Conservation (phyloP, 768 basidiomycete genomes). For the Nidularia pulvinata region DNA sequence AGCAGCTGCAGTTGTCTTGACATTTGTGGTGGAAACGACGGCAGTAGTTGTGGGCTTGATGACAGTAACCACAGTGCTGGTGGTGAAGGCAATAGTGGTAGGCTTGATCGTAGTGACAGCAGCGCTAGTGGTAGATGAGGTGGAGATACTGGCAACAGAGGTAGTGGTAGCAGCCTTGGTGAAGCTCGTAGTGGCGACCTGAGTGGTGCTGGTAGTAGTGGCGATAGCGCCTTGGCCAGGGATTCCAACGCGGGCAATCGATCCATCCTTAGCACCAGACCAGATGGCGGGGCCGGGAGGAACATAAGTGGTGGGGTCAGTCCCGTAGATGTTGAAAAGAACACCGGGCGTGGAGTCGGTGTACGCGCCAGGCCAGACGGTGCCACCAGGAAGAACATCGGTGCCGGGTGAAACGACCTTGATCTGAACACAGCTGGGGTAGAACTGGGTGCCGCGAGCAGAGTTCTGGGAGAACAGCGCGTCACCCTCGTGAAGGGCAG, state of each 20-base stretch:
- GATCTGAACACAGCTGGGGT: slow-evolving; percentile 48
- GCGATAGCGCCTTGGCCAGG: slow-evolving; percentile 3
- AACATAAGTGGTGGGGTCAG: slow-evolving; percentile 18
- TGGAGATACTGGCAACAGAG: not conserved
- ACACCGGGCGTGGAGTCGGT: slow-evolving; percentile 26
- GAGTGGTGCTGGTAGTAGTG: not conserved
- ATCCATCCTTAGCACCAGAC: slow-evolving; percentile 23
- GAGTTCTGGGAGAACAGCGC: slow-evolving; percentile 21
- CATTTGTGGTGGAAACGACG: not conserved
- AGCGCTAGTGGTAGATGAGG: not conserved
- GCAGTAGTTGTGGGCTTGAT: not conserved
- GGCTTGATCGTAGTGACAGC: not conserved
- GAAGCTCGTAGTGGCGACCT: not conserved
- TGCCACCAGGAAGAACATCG: slow-evolving; percentile 19
- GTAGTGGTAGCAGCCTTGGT: not conserved
- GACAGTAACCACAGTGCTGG: not conserved
- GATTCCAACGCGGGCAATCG: slow-evolving; percentile 14
- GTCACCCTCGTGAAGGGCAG: slow-evolving; percentile 29
- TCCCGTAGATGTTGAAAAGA: slow-evolving; percentile 25
- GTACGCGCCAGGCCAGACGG: slow-evolving; percentile 23
- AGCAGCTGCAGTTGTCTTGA: not conserved
- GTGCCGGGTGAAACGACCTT: slow-evolving; percentile 28
- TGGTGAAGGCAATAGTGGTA: not conserved
- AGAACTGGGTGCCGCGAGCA: slow-evolving; percentile 46
- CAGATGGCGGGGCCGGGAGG: slow-evolving; percentile 28